These are phyloP conservation scores for Trametes pubescens DNA, from an alignment of 1,284 basidiomycete genomes.

Conservation along the genomic window DNA sequence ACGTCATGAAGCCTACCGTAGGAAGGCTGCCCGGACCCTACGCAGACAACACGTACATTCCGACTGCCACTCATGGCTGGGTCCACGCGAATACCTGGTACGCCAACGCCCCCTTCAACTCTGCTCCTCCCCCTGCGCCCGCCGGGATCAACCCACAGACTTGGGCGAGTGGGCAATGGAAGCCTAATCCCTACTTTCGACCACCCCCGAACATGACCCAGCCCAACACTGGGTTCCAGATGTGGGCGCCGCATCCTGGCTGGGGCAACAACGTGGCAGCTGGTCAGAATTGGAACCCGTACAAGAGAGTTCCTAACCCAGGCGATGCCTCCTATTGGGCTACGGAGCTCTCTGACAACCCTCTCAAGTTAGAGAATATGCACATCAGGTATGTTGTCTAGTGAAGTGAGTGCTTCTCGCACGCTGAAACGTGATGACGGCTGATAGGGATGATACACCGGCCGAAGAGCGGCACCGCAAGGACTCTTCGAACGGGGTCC, in stretches of 20 bases:
- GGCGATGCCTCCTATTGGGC: constrained; percentile 70
- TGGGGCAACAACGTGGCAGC: constrained; percentile 36
- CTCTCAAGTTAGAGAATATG: constrained; percentile 71
- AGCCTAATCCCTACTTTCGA: constrained; percentile 40
- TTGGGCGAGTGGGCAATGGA: constrained; percentile 42
- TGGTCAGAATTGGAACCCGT: constrained; percentile 59
- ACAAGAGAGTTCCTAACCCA: constrained; percentile 63
- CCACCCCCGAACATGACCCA: constrained; percentile 28
- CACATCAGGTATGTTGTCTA: constrained; percentile 62
- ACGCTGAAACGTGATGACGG: constrained; percentile 1
- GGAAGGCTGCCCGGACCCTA: constrained; percentile 19
- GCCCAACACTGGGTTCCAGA: constrained; percentile 18
- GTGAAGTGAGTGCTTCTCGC: background rate
- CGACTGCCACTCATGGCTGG: constrained; percentile 30
- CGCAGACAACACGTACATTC: constrained; percentile 22
- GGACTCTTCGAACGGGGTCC: constrained; percentile 35
- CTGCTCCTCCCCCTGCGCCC: constrained; percentile 41
- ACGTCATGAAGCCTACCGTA: constrained; percentile 20
- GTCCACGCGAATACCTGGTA: constrained; percentile 28
- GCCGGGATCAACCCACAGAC: constrained; percentile 39
- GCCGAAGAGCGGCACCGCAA: constrained; percentile 29
- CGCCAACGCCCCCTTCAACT: constrained; percentile 30
- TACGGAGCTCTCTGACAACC: constrained; percentile 63
- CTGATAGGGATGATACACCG: constrained; percentile 35
- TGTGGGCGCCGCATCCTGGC: constrained; percentile 43